Conservation (phyloP, 1,284 basidiomycete species). For the Uromyces viciae-fabae region DNA sequence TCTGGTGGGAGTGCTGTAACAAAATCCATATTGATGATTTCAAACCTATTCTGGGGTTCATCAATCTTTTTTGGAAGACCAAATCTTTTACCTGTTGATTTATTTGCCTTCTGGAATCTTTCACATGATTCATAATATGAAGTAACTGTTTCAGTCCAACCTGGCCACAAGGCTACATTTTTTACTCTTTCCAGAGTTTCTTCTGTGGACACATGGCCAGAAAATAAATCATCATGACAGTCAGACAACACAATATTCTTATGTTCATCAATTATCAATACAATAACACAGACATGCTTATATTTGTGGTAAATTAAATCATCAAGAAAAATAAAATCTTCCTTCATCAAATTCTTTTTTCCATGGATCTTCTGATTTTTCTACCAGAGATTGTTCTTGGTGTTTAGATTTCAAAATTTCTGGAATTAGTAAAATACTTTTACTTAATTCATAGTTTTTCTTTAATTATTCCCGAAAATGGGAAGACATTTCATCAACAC, state of each 20-base stretch:
- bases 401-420: not conserved
- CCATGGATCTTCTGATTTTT: not conserved
- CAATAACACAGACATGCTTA: not conserved
- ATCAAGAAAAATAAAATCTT: not conserved
- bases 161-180: constrained; percentile 14
- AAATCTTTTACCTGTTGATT: not conserved
- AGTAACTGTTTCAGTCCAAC: not conserved
- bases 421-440: not conserved
- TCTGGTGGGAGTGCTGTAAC: not conserved
- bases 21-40: no score
- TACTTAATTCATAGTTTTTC: not conserved
- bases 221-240: constrained; percentile 20
- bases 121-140: not conserved
- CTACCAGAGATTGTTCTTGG: not conserved
- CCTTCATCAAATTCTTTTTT: not conserved
- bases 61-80: not conserved
- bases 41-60: not conserved
- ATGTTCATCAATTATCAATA: not conserved
- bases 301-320: constrained; percentile 19
- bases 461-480: not conserved
- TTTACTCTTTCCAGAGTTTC: not conserved
- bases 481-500: not conserved
- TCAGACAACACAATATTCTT: not conserved
- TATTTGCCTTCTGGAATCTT: no score
- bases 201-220: constrained; percentile 2